Evolutionary conservation across 768 basidiomycete genomes (phyloP).

Genomic region (Tricholoma bakamatsutake): DNA sequence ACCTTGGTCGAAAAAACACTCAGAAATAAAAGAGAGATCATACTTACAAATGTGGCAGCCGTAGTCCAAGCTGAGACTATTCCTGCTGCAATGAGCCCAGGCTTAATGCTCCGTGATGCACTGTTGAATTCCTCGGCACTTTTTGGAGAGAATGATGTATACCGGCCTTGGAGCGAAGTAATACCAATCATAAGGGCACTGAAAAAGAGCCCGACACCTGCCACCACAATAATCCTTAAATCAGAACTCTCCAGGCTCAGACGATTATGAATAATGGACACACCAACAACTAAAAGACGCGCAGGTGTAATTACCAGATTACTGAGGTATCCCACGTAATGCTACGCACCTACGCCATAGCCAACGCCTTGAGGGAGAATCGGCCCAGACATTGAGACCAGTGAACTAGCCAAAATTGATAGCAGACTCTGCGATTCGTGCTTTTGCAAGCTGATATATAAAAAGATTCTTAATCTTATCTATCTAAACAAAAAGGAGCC

Average conservation of each 20-base stretch:
- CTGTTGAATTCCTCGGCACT: constrained; percentile 81
- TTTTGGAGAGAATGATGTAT: constrained; percentile 74
- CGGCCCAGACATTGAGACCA: background rate
- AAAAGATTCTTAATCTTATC: background rate
- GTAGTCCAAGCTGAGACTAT: constrained; percentile 95
- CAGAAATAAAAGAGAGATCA: background rate
- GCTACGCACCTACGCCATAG: constrained; percentile 19
- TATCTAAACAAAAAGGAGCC: background rate
- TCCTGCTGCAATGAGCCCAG: constrained; percentile 87
- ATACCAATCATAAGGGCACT: constrained; percentile 73
- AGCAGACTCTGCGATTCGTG: background rate
- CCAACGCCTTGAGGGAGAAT: constrained; percentile 14
- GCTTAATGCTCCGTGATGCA: constrained; percentile 80
- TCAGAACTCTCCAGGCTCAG: background rate
- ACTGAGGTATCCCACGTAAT: background rate
- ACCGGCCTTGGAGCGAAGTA: constrained; percentile 77
- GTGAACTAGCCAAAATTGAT: background rate
- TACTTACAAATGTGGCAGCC: constrained; percentile 66
- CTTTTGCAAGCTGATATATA: background rate
- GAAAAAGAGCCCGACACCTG: constrained; percentile 87
- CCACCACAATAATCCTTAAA: background rate
- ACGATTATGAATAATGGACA: constrained; percentile 4
- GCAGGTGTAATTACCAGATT: background rate
- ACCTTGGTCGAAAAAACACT: background rate
- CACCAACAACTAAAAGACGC: constrained; percentile 42